Evolutionary conservation across 768 basidiomycete species (phyloP), one percentile per base, ranked within the genome.

Genomic region (Kwoniella pini): DNA sequence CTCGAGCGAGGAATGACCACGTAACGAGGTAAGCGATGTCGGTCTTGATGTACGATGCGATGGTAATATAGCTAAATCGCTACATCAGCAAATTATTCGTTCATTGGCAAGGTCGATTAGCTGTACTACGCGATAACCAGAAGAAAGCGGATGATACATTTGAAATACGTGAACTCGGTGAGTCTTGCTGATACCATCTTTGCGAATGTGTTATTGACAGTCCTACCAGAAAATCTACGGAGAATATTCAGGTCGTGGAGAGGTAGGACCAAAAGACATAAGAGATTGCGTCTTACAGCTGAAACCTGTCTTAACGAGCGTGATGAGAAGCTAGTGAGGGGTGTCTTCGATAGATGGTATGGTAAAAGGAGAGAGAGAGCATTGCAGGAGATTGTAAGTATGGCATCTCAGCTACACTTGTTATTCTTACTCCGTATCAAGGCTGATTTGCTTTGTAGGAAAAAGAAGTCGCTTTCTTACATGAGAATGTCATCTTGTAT

Each of bases 401-500:
- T n/a, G n/a, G n/a, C n/a, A n/a, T n/a, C n/a, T n/a, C n/a, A n/a
- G n/a, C n/a, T n/a, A n/a, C n/a, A n/a, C n/a, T n/a, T n/a, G n/a
- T n/a, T n/a, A 6, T 30, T 1, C 56, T 10, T 26, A 13, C 31
- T 40, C 11, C 26, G 2, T 62, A 13, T 19, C 28, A 22, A 19
- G 24, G 15, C 36, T 31, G 19, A 19, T 4, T 40, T 26, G 26
- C n/a, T 19, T 15, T 28, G 33, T 44, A 74, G 73, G 73, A 70
- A 44, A 53, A 69, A 27, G 64, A 67, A 60, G 67, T 72, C 1
- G 55, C 60, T 0, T 40, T 61, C 1, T 45, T 67, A 24, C 67
- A 68, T 45, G 74, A 75, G 42, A 71, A 75, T 42, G 67, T 65
- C 6, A 30, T 75, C 5, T 40, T 72, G 31, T 75, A 72, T 52